Evolutionary conservation across 2,329 filamentous ascomycete genomes (phyloP), one percentile per base, ranked within the genome.

Genomic region (Rhynchosporium graminicola): DNA sequence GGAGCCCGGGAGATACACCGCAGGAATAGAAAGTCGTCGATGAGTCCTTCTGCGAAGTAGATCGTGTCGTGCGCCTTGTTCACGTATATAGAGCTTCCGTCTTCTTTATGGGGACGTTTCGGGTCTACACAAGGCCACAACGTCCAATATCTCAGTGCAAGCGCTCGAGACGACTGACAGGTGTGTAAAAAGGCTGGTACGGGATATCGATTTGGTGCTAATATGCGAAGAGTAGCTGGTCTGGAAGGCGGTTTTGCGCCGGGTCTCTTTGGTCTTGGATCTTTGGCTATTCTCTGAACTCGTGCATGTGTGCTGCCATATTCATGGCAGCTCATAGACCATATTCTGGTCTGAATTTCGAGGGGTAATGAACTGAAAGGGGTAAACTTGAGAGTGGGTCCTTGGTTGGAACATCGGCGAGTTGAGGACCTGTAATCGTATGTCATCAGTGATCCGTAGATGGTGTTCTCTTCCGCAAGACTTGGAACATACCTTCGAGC

Each of bases 11-110:
- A 50, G 12, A 61, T 56, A 31, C 50, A 57, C 15, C 52, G 48
- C 26, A 61, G 31, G 33, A 50, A 55, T 12, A 50, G 40, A 15
- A 61, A 61, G 26, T 61, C 59, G 10, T 47, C 52, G 28, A 56
- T 46, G 7, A 47, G 43, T n/a, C 59, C 51, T 36, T 61, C 59
- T 12, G 59, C 51, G 20, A 61, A 61, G 31, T 61, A 61, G 26
- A 61, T 48, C 12, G 52, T 47, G 33, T 61, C 59, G 28, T 46
- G 42, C 5, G 42, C 50, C n/a, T 56, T 55, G 51, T 47, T 55
- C 40, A 60, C 59, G 13, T 40, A 60, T 26, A 54, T 29, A 46
- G 10, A 55, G 2, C 29, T 61, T 26, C 52, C 59, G 36, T 61
- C 52, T n/a, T 42, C 33, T 36, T 51, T 59, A 29, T 43, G 15